Conservation (phyloP, 306 rosid species). For the Parietaria judaica region DNA sequence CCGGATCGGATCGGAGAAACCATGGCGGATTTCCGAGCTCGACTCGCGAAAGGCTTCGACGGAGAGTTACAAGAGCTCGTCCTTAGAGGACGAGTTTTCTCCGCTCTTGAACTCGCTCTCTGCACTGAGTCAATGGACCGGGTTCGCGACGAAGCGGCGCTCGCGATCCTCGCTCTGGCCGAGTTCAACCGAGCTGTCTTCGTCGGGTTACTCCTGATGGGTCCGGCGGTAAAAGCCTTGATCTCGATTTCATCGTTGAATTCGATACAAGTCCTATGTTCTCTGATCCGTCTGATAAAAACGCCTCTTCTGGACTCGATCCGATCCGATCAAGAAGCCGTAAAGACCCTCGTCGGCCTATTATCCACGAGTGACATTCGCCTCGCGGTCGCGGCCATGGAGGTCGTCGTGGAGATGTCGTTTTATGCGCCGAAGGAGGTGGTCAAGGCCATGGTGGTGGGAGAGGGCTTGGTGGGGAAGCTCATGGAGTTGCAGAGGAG, state of each 20-base stretch:
- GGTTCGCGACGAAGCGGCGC: slow-evolving; percentile 42
- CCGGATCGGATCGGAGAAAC: background rate
- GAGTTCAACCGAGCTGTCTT: slow-evolving; percentile 59
- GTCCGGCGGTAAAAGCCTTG: slow-evolving; percentile 39
- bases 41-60: slow-evolving; percentile 15
- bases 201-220: slow-evolving; percentile 65
- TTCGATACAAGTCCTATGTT: slow-evolving; percentile 34
- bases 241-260: slow-evolving; percentile 25
- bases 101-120: slow-evolving; percentile 17
- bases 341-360: slow-evolving; percentile 21
- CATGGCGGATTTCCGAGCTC: slow-evolving; percentile 14
- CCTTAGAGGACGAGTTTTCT: slow-evolving; percentile 16
- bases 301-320: slow-evolving; percentile 55
- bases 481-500: slow-evolving; percentile 47
- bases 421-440: slow-evolving; percentile 51
- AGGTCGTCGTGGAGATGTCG: slow-evolving; percentile 43
- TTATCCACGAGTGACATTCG: slow-evolving; percentile 19
- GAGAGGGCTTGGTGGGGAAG: slow-evolving; percentile 31
- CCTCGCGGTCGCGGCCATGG: slow-evolving; percentile 33
- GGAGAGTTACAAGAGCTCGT: slow-evolving; percentile 19
- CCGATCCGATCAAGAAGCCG: slow-evolving; percentile 36
- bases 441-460: slow-evolving; percentile 35
- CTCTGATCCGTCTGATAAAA: slow-evolving; percentile 32
- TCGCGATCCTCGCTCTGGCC: slow-evolving; percentile 34
- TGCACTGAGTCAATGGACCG: slow-evolving; percentile 19